phyloP scores from a whole-genome alignment of 2,329 filamentous ascomycete species.

The Sarocladiaceae sp. region DNA sequence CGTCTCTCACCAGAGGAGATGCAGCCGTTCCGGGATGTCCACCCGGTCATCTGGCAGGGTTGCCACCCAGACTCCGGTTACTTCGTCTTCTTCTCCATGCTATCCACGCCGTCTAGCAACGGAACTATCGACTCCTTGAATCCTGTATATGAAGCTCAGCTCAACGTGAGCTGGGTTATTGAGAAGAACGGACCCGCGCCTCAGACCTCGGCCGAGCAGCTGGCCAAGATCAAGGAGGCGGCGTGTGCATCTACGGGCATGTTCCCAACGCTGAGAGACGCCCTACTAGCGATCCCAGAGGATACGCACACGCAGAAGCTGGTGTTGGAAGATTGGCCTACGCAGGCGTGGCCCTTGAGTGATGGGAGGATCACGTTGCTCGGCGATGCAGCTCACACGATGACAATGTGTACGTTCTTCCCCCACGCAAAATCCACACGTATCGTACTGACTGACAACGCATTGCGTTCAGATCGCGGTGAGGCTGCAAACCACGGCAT shows the following conservation, averaged over 20 bases:
- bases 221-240: slow-evolving; percentile 5
- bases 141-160: not conserved
- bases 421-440: not conserved
- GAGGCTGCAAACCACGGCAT: slow-evolving; percentile 5
- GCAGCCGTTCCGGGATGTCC: slow-evolving; percentile 4
- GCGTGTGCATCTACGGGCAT: slow-evolving; percentile 2
- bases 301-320: slow-evolving; percentile 1
- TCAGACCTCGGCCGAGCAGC: not conserved
- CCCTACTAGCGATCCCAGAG: not conserved
- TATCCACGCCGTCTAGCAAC: not conserved
- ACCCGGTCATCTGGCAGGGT: slow-evolving; percentile 4
- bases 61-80: not conserved
- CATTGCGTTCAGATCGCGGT: slow-evolving; percentile 1
- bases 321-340: slow-evolving; percentile 5
- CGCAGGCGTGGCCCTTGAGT: slow-evolving; percentile 3
- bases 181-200: slow-evolving; percentile 4
- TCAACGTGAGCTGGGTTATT: slow-evolving; percentile 2
- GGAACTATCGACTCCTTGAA: not conserved
- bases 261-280: slow-evolving; percentile 1
- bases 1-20: slow-evolving; percentile 1
- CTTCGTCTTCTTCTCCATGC: slow-evolving; percentile 5
- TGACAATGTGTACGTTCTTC: slow-evolving; percentile 4
- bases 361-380: slow-evolving; percentile 5
- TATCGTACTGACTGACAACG: not conserved
- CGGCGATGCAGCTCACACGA: not conserved